These are phyloP conservation scores for Hippophae tibetana DNA, from an alignment of 306 rosid species.

Conservation along the genomic window DNA sequence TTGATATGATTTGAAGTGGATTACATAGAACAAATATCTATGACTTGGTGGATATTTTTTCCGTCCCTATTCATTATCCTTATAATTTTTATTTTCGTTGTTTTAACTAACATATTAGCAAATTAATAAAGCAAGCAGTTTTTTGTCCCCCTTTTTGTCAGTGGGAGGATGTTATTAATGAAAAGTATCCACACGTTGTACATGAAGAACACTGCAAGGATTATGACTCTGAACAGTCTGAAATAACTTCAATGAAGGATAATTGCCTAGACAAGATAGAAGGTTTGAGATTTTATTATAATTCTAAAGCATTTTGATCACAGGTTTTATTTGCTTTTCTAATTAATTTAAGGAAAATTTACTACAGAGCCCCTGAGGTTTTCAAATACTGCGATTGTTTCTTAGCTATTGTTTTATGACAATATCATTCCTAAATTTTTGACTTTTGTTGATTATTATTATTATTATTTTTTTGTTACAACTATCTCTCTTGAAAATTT, in stretches of 20 bases:
- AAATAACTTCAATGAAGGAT: conserved; percentile 27
- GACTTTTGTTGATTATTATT: too few relatives aligned
- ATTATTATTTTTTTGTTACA: too few relatives aligned
- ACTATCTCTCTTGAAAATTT: too few relatives aligned
- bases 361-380: too few relatives aligned
- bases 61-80: background rate
- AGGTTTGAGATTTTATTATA: conserved; percentile 39
- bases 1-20: too few relatives aligned
- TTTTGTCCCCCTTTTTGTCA: conserved; percentile 25
- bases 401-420: too few relatives aligned
- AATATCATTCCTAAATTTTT: too few relatives aligned
- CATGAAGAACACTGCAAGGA: conserved; percentile 92
- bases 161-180: conserved; percentile 78
- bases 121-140: conserved; percentile 2
- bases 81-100: conserved; percentile 13
- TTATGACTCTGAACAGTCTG: conserved; percentile 53
- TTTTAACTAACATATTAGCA: conserved; percentile 10
- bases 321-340: background rate
- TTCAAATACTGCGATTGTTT: too few relatives aligned
- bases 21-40: too few relatives aligned
- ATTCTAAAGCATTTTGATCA: background rate
- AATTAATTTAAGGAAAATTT: too few relatives aligned
- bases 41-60: too few relatives aligned
- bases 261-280: conserved; percentile 55
- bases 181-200: conserved; percentile 86